Evolutionary conservation across 2,329 filamentous ascomycete species (phyloP), one percentile per base, ranked within the genome.

Genomic region (Talaromyces sp.): DNA sequence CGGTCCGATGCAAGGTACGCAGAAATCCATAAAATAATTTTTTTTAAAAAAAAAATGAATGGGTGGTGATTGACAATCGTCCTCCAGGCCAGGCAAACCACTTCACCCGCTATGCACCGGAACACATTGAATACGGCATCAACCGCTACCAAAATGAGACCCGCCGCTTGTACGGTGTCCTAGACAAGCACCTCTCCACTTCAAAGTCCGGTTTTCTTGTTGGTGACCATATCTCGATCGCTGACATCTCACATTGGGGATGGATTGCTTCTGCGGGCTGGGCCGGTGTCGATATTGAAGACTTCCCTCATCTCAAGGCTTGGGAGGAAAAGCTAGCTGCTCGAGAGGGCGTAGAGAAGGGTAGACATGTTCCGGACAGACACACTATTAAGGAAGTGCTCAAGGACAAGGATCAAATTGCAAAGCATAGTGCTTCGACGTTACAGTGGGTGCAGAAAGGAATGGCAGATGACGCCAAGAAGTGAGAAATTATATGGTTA

Each of bases 121-220:
- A 93, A 75, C 87, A 86, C 75, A 94, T 96, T 71, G 83, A 89
- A 72, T 96, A 97, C 75, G 92, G 90, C 68, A 87, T 96, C 63
- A 87, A 91, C 73, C 86, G 93, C 57, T 97, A 96, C 80, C 81
- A 84, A 73, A 95, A 92, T 74, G 93, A 97, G 80, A 92, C 90
- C 0, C 85, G 89, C n/a, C 88, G 93, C 2, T 83, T 97, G 1
- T 96, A 95, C 80, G 83, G 87, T 61, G 89, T 92, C 22, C 81
- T 96, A 66, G 89, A 96, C 73, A 86, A 84, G 57, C 88, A 93
- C 63, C 85, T 97, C 6, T 73, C 77, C 8, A 74, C 76, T 13
- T 82, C 79, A 47, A 80, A 81, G 60, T 80, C 78, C 10, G 80
- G 81, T 13, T 88, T 83, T 70, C 71, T 87, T 11, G 82, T 85